A percentile compares a stretch with the other conserved stretches of the same genome.
Evolutionary conservation across 2,329 filamentous ascomycete species (phyloP).

Genomic region (Decorospora gaudefroyi): DNA sequence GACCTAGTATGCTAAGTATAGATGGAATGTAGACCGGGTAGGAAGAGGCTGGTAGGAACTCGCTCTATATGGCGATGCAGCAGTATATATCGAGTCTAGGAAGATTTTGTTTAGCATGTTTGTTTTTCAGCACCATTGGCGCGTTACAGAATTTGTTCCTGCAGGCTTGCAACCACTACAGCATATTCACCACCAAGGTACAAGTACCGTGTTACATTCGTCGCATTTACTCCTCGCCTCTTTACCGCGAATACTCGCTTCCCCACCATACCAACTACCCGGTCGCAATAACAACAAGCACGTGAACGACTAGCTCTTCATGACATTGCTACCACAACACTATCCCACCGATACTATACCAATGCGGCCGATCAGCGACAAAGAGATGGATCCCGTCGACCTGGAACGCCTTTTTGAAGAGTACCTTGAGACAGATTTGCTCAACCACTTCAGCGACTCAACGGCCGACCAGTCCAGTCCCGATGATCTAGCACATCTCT

Average conservation of each 20-base stretch:
- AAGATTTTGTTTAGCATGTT: constrained; percentile 43
- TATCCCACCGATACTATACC: constrained; percentile 35
- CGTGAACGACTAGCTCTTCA: constrained; percentile 35
- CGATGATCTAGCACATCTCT: constrained; percentile 57
- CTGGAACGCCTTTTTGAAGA: constrained; percentile 67
- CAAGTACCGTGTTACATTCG: constrained; percentile 26
- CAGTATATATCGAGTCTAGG: constrained; percentile 47
- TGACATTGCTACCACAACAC: constrained; percentile 36
- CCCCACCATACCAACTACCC: constrained; percentile 24
- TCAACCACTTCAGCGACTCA: constrained; percentile 52
- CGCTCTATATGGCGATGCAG: constrained; percentile 21
- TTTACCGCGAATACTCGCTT: constrained; percentile 18
- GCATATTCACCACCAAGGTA: constrained; percentile 30
- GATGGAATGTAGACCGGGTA: constrained; percentile 41
- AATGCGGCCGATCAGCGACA: constrained; percentile 56
- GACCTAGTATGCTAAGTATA: constrained; percentile 37
- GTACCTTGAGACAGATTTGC: constrained; percentile 63
- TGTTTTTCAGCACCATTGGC: constrained; percentile 41
- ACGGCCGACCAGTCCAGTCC: constrained; percentile 56
- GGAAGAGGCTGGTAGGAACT: constrained; percentile 43
- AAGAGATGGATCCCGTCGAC: constrained; percentile 60
- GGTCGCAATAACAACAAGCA: constrained; percentile 21
- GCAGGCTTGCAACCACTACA: constrained; percentile 25
- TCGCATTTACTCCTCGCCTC: constrained; percentile 17
- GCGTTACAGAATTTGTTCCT: constrained; percentile 29